phyloP scores from a whole-genome alignment of 2,329 filamentous ascomycete species.

The Pseudocercospora eumusae region DNA sequence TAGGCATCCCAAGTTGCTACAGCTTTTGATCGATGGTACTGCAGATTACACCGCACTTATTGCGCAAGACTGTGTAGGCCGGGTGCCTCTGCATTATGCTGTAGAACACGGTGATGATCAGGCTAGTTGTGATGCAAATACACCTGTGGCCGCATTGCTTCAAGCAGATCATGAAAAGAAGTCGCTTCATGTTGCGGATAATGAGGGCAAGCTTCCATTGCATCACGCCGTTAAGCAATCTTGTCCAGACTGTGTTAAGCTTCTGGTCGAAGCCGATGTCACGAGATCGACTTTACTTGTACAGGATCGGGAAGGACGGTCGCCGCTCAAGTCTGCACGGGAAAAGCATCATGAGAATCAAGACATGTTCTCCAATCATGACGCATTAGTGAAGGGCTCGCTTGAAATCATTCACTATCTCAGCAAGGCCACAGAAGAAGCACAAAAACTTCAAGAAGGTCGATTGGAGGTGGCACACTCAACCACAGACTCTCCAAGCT shows the following conservation, averaged over 20 bases:
- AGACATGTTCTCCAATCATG: no score
- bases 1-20: not conserved
- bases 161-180: not conserved
- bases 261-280: not conserved
- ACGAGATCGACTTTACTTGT: not conserved
- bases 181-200: not conserved
- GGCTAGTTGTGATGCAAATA: no score
- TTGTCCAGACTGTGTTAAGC: not conserved
- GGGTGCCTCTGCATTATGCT: not conserved
- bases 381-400: not conserved
- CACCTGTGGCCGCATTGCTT: not conserved
- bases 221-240: not conserved
- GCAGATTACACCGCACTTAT: not conserved
- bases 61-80: not conserved
- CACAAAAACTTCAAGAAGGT: not conserved
- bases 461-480: no score
- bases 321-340: not conserved
- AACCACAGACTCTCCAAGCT: no score
- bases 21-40: not conserved
- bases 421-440: not conserved
- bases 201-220: not conserved
- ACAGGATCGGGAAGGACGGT: not conserved
- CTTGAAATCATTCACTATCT: not conserved
- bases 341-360: no score
- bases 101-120: not conserved